phyloP scores from a whole-genome alignment of 202 grass and related monocot genomes.

The Alloteropsis angusta region DNA sequence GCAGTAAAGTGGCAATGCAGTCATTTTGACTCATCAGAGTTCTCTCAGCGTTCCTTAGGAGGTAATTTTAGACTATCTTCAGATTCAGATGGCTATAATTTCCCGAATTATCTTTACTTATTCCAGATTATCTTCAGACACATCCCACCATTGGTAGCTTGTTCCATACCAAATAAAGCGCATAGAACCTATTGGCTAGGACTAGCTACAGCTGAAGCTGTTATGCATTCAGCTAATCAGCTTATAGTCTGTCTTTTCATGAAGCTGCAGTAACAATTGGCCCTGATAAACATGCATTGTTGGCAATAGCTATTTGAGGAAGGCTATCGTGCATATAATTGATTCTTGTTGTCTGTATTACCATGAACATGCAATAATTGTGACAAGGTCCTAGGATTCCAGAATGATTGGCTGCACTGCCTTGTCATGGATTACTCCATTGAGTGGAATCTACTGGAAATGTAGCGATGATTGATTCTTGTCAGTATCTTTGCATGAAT shows the following conservation, averaged over 20 bases:
- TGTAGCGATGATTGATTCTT: neutral
- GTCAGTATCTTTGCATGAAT: neutral
- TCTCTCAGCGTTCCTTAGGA: neutral
- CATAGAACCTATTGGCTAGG: neutral
- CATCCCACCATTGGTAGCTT: neutral
- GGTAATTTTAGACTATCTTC: neutral
- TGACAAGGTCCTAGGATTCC: neutral
- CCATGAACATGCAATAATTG: neutral
- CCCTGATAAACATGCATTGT: neutral
- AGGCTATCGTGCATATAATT: neutral
- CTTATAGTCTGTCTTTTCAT: neutral
- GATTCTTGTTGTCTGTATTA: neutral
- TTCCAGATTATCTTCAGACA: neutral
- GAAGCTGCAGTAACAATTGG: slow-evolving; percentile 6
- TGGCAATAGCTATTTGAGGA: slow-evolving; percentile 12
- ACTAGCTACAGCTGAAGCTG: slow-evolving; percentile 1
- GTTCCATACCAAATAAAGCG: neutral
- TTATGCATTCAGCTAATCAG: neutral
- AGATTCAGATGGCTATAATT: neutral
- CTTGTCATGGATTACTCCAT: neutral
- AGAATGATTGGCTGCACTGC: neutral
- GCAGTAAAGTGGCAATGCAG: neutral
- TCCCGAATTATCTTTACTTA: neutral
- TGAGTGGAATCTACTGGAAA: neutral
- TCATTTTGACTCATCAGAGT: neutral